Evolutionary conservation across 495 filamentous ascomycete species (phyloP), one percentile per base, ranked within the genome.

Genomic region (Umbilicaria muhlenbergii): DNA sequence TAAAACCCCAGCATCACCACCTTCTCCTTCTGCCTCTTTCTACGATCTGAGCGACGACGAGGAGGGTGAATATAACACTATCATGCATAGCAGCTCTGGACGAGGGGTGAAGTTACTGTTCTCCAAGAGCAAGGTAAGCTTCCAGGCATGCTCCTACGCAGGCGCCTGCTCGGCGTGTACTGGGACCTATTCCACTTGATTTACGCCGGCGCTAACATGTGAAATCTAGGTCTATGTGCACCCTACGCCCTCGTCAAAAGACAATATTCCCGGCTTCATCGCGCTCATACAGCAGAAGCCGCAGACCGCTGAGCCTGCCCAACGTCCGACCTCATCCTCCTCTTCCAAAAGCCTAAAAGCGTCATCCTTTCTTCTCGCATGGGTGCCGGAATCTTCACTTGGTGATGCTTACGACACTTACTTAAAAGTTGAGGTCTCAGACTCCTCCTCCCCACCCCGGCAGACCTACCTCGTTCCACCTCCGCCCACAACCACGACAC

Each of bases 11-110:
- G 57, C 60, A 11, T 48, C 53, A 12, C 74, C 74, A 32, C 67
- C 72, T 5, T 95, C 91, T 17, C 87, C 92, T 5, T 70, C 85
- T 1, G 87, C 82, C 13, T 94, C 86, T 48, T 93, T 87, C 69
- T 96, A 94, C 72, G 91, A 88, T 53, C 70, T 95, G 67, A 94
- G 87, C 60, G 91, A 98, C 63, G 86, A 93, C 48, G 86, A 94
- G 38, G 92, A 98, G 61, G 80, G 77, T 50, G 91, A 87, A 50
- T 98, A 98, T 63, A 84, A 88, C 57, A 96, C 88, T 17, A 91
- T 98, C 60, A 85, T 86, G 10, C 86, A 92, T 58, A 77, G 78
- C 12, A 74, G 67, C 42, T 76, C 81, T 1, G 80, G 83, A 2
- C 74, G 78, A 46, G 89, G 91, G 5, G 92, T 98, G 35, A 98